Base-by-base conservation (phyloP, 2,329 filamentous ascomycete species). In the Tolypocladium album region DNA sequence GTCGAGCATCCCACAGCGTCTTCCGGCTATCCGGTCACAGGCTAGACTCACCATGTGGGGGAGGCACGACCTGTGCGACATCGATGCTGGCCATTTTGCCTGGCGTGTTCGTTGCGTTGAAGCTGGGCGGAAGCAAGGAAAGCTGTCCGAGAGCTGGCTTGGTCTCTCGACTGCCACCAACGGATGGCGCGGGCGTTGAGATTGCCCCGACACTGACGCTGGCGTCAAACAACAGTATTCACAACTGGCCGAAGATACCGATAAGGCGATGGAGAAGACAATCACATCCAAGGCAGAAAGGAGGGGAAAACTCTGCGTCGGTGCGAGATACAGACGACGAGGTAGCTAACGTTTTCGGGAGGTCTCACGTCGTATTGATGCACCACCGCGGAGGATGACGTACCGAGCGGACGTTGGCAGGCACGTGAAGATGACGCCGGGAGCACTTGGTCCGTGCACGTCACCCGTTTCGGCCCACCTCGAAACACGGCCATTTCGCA, bases 21-120 rank as follows among this genome's bases (percentile, higher is more conserved):
- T 36, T 22, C 31, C 20, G 4, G 17, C 31, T 4, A 55, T 22
- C 31, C 20, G 12, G 31, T 7, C 50, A 34, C 27, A n/a, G 47
- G 2, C 31, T 36, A 36, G 27, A 55, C 58, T 61, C 57, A 58
- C 60, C 20, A n/a, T 31, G 40, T 27, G 53, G 42, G 36, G 22
- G 24, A 31, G 45, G 42, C 36, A 34, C 42, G n/a, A 22, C 13
- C 24, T 58, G 27, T 34, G 47, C 47, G n/a, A 27, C 50, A 36
- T 58, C 50, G 4, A 24, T 38, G 34, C 57, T 47, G 11, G 61
- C 47, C 60, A 61, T 63, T 11, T 52, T 45, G 36, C 55, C 13
- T 39, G 11, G 55, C 24, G 15, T 31, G 24, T 36, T 34, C 36
- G 38, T n/a, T 34, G 17, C 27, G 39, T 2, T 15, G 12, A 22